These are phyloP conservation scores for Talaromyces sp. DNA, from an alignment of 2,329 filamentous ascomycete species.

Conservation along the genomic window DNA sequence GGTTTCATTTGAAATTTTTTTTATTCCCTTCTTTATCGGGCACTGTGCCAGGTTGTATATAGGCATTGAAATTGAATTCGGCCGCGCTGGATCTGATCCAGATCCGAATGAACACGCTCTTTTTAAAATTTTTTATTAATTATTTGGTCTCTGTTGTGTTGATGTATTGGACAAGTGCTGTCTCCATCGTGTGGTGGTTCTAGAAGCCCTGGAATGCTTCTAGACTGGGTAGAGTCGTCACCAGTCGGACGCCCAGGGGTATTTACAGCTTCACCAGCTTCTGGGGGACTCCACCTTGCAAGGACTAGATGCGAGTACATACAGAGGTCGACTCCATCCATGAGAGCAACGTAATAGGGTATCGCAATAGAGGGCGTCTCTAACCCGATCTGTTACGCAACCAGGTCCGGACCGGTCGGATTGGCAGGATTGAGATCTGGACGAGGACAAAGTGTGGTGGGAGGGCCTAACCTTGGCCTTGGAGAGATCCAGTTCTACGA, in stretches of 20 bases:
- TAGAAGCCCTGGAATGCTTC: too few relatives aligned
- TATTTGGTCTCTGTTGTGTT: too few relatives aligned
- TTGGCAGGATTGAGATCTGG: conserved; percentile 1
- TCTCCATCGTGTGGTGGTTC: not conserved
- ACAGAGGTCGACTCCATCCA: not conserved
- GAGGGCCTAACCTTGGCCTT: not conserved
- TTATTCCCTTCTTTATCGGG: not conserved
- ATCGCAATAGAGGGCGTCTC: not conserved
- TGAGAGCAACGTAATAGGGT: not conserved
- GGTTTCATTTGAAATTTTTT: not conserved
- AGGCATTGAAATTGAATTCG: conserved; percentile 4
- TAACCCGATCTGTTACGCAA: not conserved
- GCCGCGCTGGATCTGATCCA: not conserved
- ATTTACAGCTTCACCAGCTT: too few relatives aligned
- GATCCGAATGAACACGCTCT: not conserved
- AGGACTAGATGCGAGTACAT: not conserved
- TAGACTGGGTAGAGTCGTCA: too few relatives aligned
- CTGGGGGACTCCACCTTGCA: not conserved
- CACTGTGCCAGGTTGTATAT: conserved; percentile 7
- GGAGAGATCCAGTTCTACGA: not conserved
- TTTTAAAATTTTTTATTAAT: not conserved
- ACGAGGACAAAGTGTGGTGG: not conserved
- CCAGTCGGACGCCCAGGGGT: too few relatives aligned
- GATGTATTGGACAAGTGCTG: not conserved
- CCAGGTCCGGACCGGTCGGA: not conserved